phyloP scores from a whole-genome alignment of 2,329 filamentous ascomycete genomes.

The Capronia americana region DNA sequence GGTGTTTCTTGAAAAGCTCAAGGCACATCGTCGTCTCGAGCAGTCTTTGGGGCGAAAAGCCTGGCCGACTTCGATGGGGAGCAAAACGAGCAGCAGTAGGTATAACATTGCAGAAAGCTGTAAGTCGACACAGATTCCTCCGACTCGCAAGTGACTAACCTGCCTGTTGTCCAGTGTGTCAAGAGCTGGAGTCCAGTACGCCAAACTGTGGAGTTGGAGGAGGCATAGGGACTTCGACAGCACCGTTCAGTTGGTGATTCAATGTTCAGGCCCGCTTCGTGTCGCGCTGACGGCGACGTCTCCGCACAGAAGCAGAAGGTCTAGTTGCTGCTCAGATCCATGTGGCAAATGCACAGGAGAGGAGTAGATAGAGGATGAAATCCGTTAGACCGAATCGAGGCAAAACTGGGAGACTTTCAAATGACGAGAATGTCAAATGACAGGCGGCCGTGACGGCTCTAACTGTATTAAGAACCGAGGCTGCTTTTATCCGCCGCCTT shows the following conservation, averaged over 20 bases:
- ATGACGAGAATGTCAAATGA: background rate
- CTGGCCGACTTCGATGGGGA: background rate
- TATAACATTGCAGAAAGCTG: background rate
- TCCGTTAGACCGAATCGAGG: background rate
- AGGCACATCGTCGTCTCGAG: background rate
- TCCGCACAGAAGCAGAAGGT: background rate
- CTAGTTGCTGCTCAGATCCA: background rate
- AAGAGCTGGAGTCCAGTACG: background rate
- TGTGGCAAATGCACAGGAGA: background rate
- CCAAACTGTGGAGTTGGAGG: background rate
- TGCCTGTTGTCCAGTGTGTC: background rate
- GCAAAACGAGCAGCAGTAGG: background rate
- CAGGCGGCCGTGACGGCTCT: too few species aligned
- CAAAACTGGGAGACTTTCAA: background rate
- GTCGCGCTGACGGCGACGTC: too few species aligned
- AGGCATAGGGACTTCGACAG: background rate
- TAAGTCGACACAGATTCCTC: background rate
- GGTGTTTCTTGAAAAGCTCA: background rate
- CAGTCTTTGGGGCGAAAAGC: background rate
- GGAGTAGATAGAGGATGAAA: background rate
- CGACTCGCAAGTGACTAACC: background rate
- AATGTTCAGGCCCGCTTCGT: background rate
- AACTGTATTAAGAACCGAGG: too few species aligned
- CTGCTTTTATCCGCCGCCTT: too few species aligned
- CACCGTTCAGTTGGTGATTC: background rate